These are phyloP conservation scores for Penicillium robsamsonii DNA, from an alignment of 495 filamentous ascomycete genomes.

Conservation along the genomic window DNA sequence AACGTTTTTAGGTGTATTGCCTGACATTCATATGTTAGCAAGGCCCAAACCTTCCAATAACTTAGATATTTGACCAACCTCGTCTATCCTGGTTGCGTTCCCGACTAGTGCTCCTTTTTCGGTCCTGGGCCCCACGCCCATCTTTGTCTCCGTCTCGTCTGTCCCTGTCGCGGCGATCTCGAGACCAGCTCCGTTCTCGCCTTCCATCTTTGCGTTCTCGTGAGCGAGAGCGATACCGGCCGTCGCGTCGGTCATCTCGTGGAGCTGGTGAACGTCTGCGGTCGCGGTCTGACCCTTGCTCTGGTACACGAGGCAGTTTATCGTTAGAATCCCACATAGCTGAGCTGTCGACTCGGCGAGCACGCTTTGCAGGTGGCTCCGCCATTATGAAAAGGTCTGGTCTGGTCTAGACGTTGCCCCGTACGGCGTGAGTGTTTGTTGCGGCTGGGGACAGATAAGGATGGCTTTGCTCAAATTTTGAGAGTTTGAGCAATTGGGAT, in stretches of 20 bases:
- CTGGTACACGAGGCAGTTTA: constrained; percentile 25
- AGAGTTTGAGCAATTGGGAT: background rate
- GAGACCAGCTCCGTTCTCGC: constrained; percentile 45
- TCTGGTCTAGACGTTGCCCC: constrained; percentile 16
- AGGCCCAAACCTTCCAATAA: background rate
- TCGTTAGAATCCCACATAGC: constrained; percentile 55
- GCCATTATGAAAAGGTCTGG: constrained; percentile 37
- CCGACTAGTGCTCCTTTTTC: constrained; percentile 47
- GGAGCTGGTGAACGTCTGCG: constrained; percentile 33
- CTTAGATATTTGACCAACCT: constrained; percentile 29
- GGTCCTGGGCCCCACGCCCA: constrained; percentile 35
- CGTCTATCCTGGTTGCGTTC: constrained; percentile 46
- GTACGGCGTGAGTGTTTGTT: constrained; percentile 8
- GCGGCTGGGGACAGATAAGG: background rate
- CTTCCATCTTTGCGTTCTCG: constrained; percentile 43
- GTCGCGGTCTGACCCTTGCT: constrained; percentile 35
- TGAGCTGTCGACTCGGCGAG: constrained; percentile 51
- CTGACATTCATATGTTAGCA: constrained; percentile 18
- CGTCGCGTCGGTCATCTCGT: constrained; percentile 34
- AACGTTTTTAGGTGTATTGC: constrained; percentile 33
- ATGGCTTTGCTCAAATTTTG: background rate
- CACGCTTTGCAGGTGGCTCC: constrained; percentile 55
- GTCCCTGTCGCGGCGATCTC: constrained; percentile 43
- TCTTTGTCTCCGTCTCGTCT: constrained; percentile 43
- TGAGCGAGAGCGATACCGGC: constrained; percentile 43